Conservation (phyloP, 345 rosid species). For the Eutrema heterophyllum region DNA sequence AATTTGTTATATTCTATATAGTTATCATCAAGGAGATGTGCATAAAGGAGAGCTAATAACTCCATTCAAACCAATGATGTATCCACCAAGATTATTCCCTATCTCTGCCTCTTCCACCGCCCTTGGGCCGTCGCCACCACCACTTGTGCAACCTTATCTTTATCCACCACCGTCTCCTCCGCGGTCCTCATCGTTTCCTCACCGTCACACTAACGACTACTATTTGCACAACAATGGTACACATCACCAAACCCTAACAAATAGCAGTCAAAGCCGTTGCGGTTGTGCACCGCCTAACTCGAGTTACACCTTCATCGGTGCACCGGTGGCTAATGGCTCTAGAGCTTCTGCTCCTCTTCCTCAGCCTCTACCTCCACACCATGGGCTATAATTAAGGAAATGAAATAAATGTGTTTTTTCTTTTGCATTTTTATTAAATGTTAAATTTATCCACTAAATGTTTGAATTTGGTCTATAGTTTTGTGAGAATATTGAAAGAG, state of each 20-base stretch:
- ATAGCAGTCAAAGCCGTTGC: constrained; percentile 9
- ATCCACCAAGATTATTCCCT: constrained; percentile 51
- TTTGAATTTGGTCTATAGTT: background rate
- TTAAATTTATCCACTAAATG: background rate
- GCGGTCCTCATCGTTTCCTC: constrained; percentile 36
- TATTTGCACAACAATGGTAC: constrained; percentile 47
- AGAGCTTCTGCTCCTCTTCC: background rate
- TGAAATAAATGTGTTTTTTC: background rate
- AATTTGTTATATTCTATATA: constrained; percentile 21
- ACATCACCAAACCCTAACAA: constrained; percentile 30
- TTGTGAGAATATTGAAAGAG: constrained; percentile 20
- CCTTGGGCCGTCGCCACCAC: constrained; percentile 23
- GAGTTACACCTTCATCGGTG: constrained; percentile 34
- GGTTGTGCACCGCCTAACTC: constrained; percentile 5
- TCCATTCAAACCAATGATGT: constrained; percentile 47
- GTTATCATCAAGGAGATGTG: constrained; percentile 46
- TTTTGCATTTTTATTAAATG: background rate
- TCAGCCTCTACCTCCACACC: constrained; percentile 21
- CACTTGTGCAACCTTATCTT: constrained; percentile 36
- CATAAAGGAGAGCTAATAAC: constrained; percentile 45
- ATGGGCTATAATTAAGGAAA: constrained; percentile 5
- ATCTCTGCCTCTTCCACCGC: constrained; percentile 25
- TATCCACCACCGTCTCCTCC: constrained; percentile 49
- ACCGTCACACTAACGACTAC: constrained; percentile 43
- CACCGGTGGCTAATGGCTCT: constrained; percentile 33